A percentile compares a stretch with the other conserved stretches of the same genome.
Conservation (phyloP, 2,329 filamentous ascomycete genomes). For the Onygenales sp. region DNA sequence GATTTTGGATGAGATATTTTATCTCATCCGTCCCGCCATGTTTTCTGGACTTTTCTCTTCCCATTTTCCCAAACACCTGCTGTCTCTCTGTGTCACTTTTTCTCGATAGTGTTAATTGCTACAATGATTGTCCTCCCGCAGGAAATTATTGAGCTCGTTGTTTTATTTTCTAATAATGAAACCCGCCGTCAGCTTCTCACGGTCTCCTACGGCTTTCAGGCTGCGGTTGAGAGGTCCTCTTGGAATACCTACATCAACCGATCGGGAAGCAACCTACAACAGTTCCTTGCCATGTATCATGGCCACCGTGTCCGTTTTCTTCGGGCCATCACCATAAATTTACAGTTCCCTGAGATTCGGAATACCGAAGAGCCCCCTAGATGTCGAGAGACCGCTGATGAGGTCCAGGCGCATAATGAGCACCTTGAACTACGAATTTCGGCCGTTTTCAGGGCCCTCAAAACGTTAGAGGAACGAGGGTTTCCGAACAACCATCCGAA, state of each 20-base stretch:
- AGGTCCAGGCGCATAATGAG: slow-evolving; percentile 3
- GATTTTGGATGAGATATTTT: too few relatives aligned
- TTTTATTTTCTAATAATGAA: not conserved
- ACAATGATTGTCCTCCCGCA: not conserved
- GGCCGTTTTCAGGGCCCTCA: slow-evolving; percentile 4
- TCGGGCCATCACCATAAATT: not conserved
- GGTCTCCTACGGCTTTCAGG: slow-evolving; percentile 5
- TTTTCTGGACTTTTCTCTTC: too few relatives aligned
- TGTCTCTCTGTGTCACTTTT: too few relatives aligned
- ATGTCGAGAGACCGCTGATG: slow-evolving; percentile 5
- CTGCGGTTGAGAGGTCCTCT: not conserved
- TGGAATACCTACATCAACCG: not conserved
- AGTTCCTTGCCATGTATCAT: slow-evolving; percentile 1
- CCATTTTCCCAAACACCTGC: too few relatives aligned
- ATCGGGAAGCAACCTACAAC: not conserved
- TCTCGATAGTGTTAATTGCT: too few relatives aligned
- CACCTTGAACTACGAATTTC: slow-evolving; percentile 4
- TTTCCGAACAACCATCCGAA: slow-evolving; percentile 2
- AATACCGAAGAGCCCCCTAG: not conserved
- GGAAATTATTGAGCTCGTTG: slow-evolving; percentile 5
- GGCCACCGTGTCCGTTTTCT: slow-evolving; percentile 4
- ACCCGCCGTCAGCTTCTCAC: slow-evolving; percentile 3
- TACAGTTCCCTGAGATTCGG: not conserved
- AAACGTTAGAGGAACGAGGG: slow-evolving; percentile 3
- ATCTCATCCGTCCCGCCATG: too few relatives aligned